Percentiles rank a stretch among this genome's conserved stretches.
These are phyloP conservation scores for Aspergillus felis DNA, from an alignment of 2,329 filamentous ascomycete genomes.

Conservation along the genomic window DNA sequence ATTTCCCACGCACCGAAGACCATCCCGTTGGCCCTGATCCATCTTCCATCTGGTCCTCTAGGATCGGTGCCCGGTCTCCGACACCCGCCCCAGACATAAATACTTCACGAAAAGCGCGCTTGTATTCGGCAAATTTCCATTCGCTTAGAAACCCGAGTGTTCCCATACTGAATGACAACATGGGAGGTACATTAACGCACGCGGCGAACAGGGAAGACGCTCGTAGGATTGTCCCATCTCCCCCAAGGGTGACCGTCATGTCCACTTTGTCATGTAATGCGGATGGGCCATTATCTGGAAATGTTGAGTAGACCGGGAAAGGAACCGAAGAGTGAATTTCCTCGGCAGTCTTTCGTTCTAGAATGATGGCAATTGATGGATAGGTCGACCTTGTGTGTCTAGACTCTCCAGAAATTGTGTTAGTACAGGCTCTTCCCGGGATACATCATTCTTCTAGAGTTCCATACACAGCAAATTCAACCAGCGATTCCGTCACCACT, in stretches of 20 bases:
- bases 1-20: conserved; percentile 73
- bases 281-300: conserved; percentile 31
- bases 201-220: conserved; percentile 84
- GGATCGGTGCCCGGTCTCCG: conserved; percentile 42
- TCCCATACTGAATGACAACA: conserved; percentile 95
- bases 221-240: conserved; percentile 85
- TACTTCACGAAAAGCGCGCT: conserved; percentile 84
- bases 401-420: not conserved
- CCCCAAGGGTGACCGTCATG: conserved; percentile 82
- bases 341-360: conserved; percentile 72
- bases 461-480: conserved; percentile 53
- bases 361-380: conserved; percentile 72
- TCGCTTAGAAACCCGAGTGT: conserved; percentile 92
- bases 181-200: conserved; percentile 75
- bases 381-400: conserved; percentile 77
- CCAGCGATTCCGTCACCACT: conserved; percentile 52
- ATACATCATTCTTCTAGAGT: not conserved
- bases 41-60: conserved; percentile 34
- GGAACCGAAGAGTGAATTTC: conserved; percentile 66
- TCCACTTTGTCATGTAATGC: conserved; percentile 77
- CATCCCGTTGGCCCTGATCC: conserved; percentile 53
- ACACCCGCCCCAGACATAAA: conserved; percentile 72
- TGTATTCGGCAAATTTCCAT: conserved; percentile 93
- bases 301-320: conserved; percentile 66
- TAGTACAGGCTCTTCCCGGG: not conserved